Percentiles rank a stretch among this genome's conserved stretches.
Evolutionary conservation across 495 filamentous ascomycete species (phyloP).

Genomic region (Pyronema omphalodes): DNA sequence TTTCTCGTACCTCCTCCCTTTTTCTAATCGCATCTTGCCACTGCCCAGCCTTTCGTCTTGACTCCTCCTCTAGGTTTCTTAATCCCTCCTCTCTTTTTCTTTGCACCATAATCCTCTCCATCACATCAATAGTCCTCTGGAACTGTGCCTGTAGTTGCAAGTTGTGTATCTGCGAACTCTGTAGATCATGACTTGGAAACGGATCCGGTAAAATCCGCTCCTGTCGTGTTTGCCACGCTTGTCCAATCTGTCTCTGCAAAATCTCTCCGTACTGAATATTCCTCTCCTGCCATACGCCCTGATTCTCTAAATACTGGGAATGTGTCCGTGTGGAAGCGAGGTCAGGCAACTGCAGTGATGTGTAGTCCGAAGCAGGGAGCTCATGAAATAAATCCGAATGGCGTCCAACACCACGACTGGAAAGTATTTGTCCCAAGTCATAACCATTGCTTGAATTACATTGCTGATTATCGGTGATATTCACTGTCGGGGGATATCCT

Average conservation of each 20-base stretch:
- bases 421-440: background rate
- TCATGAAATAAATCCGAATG: background rate
- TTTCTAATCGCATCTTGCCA: background rate
- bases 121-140: background rate
- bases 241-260: slow-evolving; percentile 1
- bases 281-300: background rate
- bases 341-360: no score
- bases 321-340: no score
- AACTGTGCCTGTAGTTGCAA: background rate
- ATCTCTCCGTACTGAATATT: slow-evolving; percentile 1
- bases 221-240: background rate
- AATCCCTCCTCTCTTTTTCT: background rate
- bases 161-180: background rate
- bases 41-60: background rate
- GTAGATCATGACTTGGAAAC: no score
- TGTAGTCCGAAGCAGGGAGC: background rate
- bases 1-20: background rate
- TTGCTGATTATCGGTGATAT: background rate
- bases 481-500: background rate
- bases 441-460: background rate
- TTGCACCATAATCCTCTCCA: background rate
- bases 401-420: background rate
- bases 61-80: background rate
- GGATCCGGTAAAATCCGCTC: background rate
- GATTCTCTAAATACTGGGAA: background rate